Evolutionary conservation across 2,329 filamentous ascomycete genomes (phyloP).

Genomic region (Fusarium sp.): DNA sequence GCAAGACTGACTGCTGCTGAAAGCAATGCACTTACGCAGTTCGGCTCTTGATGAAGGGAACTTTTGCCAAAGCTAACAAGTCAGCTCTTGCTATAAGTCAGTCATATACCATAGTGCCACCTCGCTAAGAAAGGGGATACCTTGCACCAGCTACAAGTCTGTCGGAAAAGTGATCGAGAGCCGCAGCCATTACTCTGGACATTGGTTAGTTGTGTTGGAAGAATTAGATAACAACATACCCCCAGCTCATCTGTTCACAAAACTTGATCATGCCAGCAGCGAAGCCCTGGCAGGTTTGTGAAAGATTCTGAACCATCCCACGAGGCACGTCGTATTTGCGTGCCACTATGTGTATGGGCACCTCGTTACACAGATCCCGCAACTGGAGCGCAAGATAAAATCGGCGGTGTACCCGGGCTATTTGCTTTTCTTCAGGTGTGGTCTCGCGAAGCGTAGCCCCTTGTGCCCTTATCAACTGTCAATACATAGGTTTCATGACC

Average conservation of each 20-base stretch:
- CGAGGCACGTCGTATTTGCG: conserved; percentile 78
- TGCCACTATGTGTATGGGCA: conserved; percentile 77
- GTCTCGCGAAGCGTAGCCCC: conserved; percentile 74
- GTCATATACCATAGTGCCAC: no score
- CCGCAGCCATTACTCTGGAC: conserved; percentile 74
- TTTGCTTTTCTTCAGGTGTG: conserved; percentile 70
- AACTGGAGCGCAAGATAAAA: conserved; percentile 83
- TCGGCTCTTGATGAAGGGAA: conserved; percentile 82
- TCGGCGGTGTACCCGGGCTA: conserved; percentile 74
- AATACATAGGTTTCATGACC: conserved; percentile 18
- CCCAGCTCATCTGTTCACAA: conserved; percentile 82
- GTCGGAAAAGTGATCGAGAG: conserved; percentile 81
- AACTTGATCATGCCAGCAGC: conserved; percentile 85
- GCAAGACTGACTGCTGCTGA: background rate
- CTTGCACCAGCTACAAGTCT: conserved; percentile 78
- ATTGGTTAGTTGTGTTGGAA: conserved; percentile 25
- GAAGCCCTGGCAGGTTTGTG: conserved; percentile 82
- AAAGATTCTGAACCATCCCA: conserved; percentile 77
- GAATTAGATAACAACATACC: conserved; percentile 55
- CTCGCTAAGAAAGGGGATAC: no score
- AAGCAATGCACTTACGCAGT: conserved; percentile 67
- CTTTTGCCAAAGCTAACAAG: conserved; percentile 76
- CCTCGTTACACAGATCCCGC: conserved; percentile 83
- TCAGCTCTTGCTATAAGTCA: no score
- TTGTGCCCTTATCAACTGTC: conserved; percentile 66